These are phyloP conservation scores for Botrytis tulipae DNA, from an alignment of 2,329 filamentous ascomycete species.

Conservation along the genomic window DNA sequence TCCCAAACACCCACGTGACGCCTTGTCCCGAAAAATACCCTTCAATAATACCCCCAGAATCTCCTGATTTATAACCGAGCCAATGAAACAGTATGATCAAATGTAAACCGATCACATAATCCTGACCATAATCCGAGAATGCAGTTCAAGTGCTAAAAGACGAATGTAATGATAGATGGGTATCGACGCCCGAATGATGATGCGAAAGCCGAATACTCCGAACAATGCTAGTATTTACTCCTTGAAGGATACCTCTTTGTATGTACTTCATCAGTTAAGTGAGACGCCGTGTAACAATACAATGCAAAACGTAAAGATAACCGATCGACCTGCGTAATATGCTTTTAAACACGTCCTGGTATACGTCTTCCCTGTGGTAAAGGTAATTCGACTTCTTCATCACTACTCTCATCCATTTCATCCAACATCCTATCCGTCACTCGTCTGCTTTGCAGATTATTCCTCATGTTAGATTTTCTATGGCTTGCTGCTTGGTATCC, in stretches of 20 bases:
- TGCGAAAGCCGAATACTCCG: conserved; percentile 5
- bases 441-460: conserved; percentile 27
- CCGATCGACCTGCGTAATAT: neutral
- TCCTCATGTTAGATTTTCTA: conserved; percentile 10
- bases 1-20: neutral
- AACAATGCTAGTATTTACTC: conserved; percentile 11
- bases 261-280: neutral
- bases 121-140: neutral
- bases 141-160: neutral
- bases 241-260: neutral
- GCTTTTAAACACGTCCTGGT: conserved; percentile 25
- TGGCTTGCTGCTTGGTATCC: neutral
- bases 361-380: conserved; percentile 34
- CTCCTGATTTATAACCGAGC: neutral
- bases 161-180: neutral
- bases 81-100: neutral
- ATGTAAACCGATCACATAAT: neutral
- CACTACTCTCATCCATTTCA: conserved; percentile 40
- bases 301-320: neutral
- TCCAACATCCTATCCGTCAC: conserved; percentile 39
- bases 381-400: conserved; percentile 38
- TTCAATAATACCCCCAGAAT: neutral
- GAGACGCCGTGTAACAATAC: neutral
- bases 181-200: conserved; percentile 3
- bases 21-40: neutral